A percentile compares a stretch with the other conserved stretches of the same genome.
Conservation (phyloP, 305 asterid species). For the Rubia tinctorum region DNA sequence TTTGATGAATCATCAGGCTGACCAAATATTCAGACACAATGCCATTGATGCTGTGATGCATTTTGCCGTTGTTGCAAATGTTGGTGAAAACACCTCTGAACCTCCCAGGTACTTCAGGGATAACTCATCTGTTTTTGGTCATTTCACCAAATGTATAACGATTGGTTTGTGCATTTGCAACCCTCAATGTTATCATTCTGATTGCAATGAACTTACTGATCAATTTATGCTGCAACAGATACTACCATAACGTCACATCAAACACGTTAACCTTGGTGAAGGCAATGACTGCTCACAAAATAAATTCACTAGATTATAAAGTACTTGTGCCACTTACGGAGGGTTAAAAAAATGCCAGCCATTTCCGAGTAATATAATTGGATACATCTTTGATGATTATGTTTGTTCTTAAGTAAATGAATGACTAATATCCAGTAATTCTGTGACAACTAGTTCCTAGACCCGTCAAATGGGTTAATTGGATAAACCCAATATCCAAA, state of each 20-base stretch:
- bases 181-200: not conserved
- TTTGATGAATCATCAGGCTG: slow-evolving; percentile 40
- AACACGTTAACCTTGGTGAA: slow-evolving; percentile 70
- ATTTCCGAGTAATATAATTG: not conserved
- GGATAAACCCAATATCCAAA: too few species aligned
- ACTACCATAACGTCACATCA: slow-evolving; percentile 89
- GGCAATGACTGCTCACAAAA: slow-evolving; percentile 73
- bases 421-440: slow-evolving; percentile 2
- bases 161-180: not conserved
- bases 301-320: slow-evolving; percentile 82
- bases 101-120: slow-evolving; percentile 53
- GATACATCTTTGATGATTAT: not conserved
- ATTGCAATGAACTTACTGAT: not conserved
- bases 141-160: too few species aligned
- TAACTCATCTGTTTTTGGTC: too few species aligned
- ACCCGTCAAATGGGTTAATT: too few species aligned
- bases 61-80: slow-evolving; percentile 95
- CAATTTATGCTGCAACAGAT: slow-evolving; percentile 36
- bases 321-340: slow-evolving; percentile 96
- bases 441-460: slow-evolving; percentile 36
- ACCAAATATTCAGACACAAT: slow-evolving; percentile 63
- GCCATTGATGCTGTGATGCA: slow-evolving; percentile 99
- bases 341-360: slow-evolving; percentile 80
- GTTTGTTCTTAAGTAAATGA: slow-evolving; percentile 6
- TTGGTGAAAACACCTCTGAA: slow-evolving; percentile 89